phyloP scores from a whole-genome alignment of 352 stramenopile genomes.

The Paralagenidium karlingii region DNA sequence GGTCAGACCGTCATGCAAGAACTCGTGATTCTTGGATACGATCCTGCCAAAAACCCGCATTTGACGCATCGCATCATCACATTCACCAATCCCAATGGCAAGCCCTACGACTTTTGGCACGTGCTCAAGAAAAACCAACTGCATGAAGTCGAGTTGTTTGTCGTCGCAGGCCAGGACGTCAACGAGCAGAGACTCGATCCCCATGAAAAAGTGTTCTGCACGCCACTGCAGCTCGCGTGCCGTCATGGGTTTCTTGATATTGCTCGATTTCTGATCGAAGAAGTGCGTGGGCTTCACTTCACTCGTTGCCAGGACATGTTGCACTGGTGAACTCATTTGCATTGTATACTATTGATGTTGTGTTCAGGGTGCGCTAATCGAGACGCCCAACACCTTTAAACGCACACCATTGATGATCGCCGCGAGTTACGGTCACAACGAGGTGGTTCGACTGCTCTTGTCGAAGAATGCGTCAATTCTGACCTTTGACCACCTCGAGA shows the following conservation, averaged over 20 bases:
- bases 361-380: slow-evolving; percentile 25
- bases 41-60: slow-evolving; percentile 30
- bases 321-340: neutral
- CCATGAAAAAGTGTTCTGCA: slow-evolving; percentile 17
- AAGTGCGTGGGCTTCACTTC: too few relatives aligned
- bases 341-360: too few relatives aligned
- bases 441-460: slow-evolving; percentile 29
- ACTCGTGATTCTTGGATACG: slow-evolving; percentile 31
- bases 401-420: slow-evolving; percentile 48
- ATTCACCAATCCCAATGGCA: too few relatives aligned
- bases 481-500: slow-evolving; percentile 39
- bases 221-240: slow-evolving; percentile 39
- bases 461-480: slow-evolving; percentile 27
- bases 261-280: slow-evolving; percentile 27
- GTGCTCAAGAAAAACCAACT: slow-evolving; percentile 26
- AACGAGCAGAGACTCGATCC: slow-evolving; percentile 21
- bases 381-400: slow-evolving; percentile 32
- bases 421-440: slow-evolving; percentile 33
- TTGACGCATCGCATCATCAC: too few relatives aligned
- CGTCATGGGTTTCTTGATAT: slow-evolving; percentile 28
- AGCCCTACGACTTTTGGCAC: slow-evolving; percentile 17
- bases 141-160: slow-evolving; percentile 47
- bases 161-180: slow-evolving; percentile 47
- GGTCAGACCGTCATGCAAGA: slow-evolving; percentile 39
- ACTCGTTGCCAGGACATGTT: neutral